Evolutionary conservation across 352 stramenopile genomes (phyloP).

Genomic region (Pythium brachiatum): DNA sequence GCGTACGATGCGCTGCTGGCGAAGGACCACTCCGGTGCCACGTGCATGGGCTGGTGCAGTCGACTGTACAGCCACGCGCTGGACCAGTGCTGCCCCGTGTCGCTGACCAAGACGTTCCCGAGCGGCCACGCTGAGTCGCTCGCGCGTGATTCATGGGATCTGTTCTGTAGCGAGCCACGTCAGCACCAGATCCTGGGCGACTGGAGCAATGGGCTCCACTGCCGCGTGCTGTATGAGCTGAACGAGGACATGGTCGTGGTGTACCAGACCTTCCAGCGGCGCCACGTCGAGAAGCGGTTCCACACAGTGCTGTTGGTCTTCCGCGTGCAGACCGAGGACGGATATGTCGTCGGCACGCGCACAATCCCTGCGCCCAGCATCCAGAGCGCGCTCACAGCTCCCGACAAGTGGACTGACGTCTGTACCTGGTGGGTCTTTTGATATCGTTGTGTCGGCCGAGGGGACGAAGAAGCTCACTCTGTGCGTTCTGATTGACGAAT

Average conservation of each 20-base stretch:
- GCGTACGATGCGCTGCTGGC: background rate
- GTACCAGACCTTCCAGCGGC: slow-evolving; percentile 47
- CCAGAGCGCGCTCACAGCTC: slow-evolving; percentile 29
- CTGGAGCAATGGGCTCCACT: slow-evolving; percentile 33
- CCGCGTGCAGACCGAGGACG: slow-evolving; percentile 44
- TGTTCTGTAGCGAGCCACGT: slow-evolving; percentile 33
- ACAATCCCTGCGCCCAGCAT: slow-evolving; percentile 46
- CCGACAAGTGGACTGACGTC: slow-evolving; percentile 18
- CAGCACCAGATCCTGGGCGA: slow-evolving; percentile 42
- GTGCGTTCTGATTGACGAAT: background rate
- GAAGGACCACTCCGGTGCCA: background rate
- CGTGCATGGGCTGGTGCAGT: slow-evolving; percentile 11
- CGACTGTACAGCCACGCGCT: slow-evolving; percentile 5
- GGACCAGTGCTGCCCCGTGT: slow-evolving; percentile 30
- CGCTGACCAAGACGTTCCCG: slow-evolving; percentile 45
- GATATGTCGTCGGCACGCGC: slow-evolving; percentile 52
- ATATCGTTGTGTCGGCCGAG: background rate
- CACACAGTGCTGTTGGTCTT: slow-evolving; percentile 65
- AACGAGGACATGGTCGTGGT: slow-evolving; percentile 47
- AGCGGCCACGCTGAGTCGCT: slow-evolving; percentile 27
- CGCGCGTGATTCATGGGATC: slow-evolving; percentile 43
- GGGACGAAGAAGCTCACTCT: background rate
- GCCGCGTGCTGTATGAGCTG: slow-evolving; percentile 44
- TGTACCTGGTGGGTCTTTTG: slow-evolving; percentile 6
- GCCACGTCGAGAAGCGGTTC: slow-evolving; percentile 42